Evolutionary conservation across 1,284 basidiomycete genomes (phyloP).

Genomic region (Rhodotorula sp.): DNA sequence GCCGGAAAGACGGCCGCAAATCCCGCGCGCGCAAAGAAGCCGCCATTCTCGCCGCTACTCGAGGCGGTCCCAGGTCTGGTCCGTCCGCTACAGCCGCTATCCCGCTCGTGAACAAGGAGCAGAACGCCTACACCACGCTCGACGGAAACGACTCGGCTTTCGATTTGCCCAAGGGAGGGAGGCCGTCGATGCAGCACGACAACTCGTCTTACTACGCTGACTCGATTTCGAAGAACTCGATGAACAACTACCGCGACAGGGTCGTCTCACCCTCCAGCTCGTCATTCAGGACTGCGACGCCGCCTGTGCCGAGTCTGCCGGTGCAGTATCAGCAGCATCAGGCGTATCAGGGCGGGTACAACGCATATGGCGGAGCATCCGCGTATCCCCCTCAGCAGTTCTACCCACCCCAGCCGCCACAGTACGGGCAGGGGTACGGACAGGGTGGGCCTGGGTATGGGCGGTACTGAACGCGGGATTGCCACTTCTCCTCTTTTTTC

Average conservation of each 20-base stretch:
- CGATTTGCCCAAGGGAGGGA: too few species aligned
- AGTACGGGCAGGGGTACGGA: neutral
- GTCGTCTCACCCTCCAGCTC: too few species aligned
- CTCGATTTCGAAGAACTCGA: neutral
- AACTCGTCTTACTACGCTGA: slow-evolving; percentile 1
- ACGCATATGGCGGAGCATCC: neutral
- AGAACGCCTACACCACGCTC: too few species aligned
- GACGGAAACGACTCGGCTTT: too few species aligned
- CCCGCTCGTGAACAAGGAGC: slow-evolving; percentile 16
- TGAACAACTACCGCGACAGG: neutral
- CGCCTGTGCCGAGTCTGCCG: slow-evolving; percentile 18
- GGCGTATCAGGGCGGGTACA: neutral
- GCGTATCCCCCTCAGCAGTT: neutral
- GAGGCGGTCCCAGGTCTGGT: neutral
- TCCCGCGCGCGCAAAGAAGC: slow-evolving; percentile 1
- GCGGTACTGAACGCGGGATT: neutral
- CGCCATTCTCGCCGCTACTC: neutral
- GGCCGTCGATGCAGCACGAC: slow-evolving; percentile 2
- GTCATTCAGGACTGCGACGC: neutral
- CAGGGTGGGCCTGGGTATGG: slow-evolving; percentile 2
- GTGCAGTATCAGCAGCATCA: slow-evolving; percentile 10
- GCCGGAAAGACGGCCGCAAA: slow-evolving; percentile 11
- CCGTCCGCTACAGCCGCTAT: neutral
- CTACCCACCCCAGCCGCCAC: neutral
- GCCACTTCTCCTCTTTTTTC: neutral